phyloP scores from a whole-genome alignment of 768 basidiomycete species.

The Leccinum variicolor region DNA sequence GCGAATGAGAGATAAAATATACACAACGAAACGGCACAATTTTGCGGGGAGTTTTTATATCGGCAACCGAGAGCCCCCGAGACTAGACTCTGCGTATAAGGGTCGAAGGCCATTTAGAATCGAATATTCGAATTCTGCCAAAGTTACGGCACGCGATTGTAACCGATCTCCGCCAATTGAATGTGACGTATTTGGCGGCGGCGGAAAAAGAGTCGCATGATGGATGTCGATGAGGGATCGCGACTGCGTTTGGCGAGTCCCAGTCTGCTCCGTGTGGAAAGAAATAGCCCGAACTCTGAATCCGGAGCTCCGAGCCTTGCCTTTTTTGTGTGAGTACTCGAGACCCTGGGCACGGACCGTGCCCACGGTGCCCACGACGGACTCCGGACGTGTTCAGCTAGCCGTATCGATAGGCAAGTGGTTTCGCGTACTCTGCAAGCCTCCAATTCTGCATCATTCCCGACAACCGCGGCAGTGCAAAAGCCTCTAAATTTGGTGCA shows the following conservation, averaged over 20 bases:
- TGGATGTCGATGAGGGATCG: too few relatives aligned
- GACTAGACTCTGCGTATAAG: neutral
- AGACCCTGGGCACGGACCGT: neutral
- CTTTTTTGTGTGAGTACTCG: neutral
- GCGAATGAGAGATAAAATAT: conserved; percentile 18
- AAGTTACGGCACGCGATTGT: neutral
- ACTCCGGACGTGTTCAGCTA: neutral
- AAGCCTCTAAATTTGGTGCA: neutral
- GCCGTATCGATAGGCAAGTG: neutral
- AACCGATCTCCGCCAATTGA: neutral
- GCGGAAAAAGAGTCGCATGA: neutral
- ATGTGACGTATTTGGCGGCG: neutral
- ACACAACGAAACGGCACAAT: conserved; percentile 7
- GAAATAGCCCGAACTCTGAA: neutral
- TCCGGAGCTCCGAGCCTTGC: neutral
- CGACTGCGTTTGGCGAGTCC: neutral
- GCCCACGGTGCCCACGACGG: neutral
- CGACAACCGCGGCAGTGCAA: neutral
- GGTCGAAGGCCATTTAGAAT: neutral
- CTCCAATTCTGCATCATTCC: neutral
- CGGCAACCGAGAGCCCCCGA: neutral
- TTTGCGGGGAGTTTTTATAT: conserved; percentile 22
- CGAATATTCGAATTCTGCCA: neutral
- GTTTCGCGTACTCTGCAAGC: neutral
- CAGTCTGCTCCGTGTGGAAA: neutral